Percentiles rank a stretch among this genome's conserved stretches.
phyloP scores from a whole-genome alignment of 2,329 filamentous ascomycete genomes.

The Magnaporthiopsis rhizophila region DNA sequence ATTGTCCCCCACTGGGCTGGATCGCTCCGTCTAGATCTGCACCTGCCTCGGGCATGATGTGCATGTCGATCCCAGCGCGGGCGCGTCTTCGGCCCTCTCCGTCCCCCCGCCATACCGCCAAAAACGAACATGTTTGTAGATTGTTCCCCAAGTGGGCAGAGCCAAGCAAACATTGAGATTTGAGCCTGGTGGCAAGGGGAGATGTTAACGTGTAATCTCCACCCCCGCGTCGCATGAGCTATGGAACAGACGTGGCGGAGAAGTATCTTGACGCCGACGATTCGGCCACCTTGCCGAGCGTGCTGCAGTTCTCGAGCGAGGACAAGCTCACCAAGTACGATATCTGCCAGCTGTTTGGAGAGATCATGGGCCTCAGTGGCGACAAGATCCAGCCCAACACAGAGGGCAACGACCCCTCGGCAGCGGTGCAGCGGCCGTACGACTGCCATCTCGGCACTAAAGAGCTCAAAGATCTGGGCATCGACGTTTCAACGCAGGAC shows the following conservation, averaged over 20 bases:
- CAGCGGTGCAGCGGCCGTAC: slow-evolving; percentile 70
- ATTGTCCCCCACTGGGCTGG: not conserved
- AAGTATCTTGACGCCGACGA: slow-evolving; percentile 53
- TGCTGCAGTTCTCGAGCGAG: slow-evolving; percentile 82
- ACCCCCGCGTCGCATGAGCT: not conserved
- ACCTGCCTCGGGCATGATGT: not conserved
- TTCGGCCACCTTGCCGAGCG: slow-evolving; percentile 49
- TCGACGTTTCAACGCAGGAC: slow-evolving; percentile 65
- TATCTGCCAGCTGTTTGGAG: slow-evolving; percentile 70
- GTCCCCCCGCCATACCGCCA: too few species aligned
- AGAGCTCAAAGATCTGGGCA: slow-evolving; percentile 62
- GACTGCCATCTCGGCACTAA: slow-evolving; percentile 81
- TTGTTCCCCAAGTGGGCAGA: not conserved
- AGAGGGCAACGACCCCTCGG: slow-evolving; percentile 63
- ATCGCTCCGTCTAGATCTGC: not conserved
- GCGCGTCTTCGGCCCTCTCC: not conserved
- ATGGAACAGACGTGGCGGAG: slow-evolving; percentile 52
- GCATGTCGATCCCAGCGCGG: not conserved
- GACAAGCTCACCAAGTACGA: slow-evolving; percentile 84
- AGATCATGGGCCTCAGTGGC: slow-evolving; percentile 69
- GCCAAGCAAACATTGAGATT: not conserved
- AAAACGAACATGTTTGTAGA: not conserved
- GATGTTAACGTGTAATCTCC: not conserved
- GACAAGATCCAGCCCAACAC: slow-evolving; percentile 61
- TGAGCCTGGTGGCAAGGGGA: not conserved